These are phyloP conservation scores for Irpex rosettiformis DNA, from an alignment of 1,284 basidiomycete genomes.

Conservation along the genomic window DNA sequence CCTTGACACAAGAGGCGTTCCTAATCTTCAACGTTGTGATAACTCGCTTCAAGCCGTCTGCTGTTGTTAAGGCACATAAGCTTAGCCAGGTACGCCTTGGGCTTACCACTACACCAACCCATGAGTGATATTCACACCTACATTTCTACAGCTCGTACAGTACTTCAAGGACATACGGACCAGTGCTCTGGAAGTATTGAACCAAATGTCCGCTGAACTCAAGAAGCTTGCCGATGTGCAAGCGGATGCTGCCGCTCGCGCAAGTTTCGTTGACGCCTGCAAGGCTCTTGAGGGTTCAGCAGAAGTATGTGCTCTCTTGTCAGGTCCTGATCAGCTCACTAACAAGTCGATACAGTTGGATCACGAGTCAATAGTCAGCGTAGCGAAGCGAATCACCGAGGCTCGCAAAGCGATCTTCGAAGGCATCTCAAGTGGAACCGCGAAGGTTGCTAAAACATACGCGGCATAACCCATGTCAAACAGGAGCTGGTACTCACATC, in stretches of 20 bases:
- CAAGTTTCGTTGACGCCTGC: conserved; percentile 50
- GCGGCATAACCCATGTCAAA: conserved; percentile 16
- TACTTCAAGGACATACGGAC: conserved; percentile 60
- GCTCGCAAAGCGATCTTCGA: conserved; percentile 68
- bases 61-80: conserved; percentile 69
- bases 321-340: background rate
- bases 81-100: conserved; percentile 52
- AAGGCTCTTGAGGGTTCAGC: conserved; percentile 33
- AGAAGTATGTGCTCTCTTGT: conserved; percentile 36
- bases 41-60: conserved; percentile 63
- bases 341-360: conserved; percentile 43
- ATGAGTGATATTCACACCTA: too few species aligned
- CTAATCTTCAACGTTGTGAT: conserved; percentile 64
- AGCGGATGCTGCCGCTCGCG: conserved; percentile 48
- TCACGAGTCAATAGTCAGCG: conserved; percentile 56
- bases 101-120: conserved; percentile 5
- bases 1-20: conserved; percentile 75
- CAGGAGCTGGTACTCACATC: background rate
- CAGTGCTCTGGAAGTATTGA: conserved; percentile 47
- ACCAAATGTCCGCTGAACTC: conserved; percentile 53
- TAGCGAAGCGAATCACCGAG: conserved; percentile 64
- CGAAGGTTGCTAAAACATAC: conserved; percentile 48
- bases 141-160: conserved; percentile 61
- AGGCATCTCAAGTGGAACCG: conserved; percentile 65
- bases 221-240: conserved; percentile 47